Base-by-base conservation (phyloP, 179 eudicot genomes). In the Silene noctiflora region DNA sequence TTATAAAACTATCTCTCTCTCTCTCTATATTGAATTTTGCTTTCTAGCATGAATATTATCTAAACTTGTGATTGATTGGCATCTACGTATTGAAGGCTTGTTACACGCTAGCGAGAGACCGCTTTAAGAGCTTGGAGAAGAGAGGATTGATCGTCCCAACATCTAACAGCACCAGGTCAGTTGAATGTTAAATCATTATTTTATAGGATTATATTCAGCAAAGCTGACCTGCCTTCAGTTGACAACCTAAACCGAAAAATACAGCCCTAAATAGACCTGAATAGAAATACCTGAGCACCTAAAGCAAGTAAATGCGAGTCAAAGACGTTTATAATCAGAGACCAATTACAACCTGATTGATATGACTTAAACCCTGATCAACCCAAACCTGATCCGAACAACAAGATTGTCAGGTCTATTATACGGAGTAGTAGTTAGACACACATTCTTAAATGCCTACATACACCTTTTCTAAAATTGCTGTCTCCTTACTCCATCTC, bases 111-210 rank as follows among this genome's bases (percentile, higher is more conserved):
- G 97, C 97, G 51, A 91, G 87, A 79, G 99, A 95, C 79, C 87
- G 97, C 33, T 95, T 78, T 71, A 94, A 95, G 87, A 95, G 97
- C 87, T 83, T 92, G 31, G 97, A 95, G 87, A 92, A 95, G 85
- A 84, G 99, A 80, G 99, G 99, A 68, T 76, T 94, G 83, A 62
- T 91, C 73, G 87, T 86, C 69, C 97, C 99, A 29, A 76, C 98
- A 17, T 84, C 83, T 73, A 92, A 91, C 79, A 85, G 87, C 58
- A 44, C 84, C 90, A 91, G 81, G 84, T 81, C 48, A 63, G 73
- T 63, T 72, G 22, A 24, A 73, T 14, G 5, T 53, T 14, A 8
- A 70, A 51, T 70, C 20, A 9, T 69, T 69, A 1, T 0, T 68
- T 4, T 31, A 6, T 39, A 39, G 46, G 46, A 39, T 39, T 39